A percentile compares a stretch with the other conserved stretches of the same genome.
These are phyloP conservation scores for Tulasnella sp. DNA, from an alignment of 768 basidiomycete genomes.

Conservation along the genomic window DNA sequence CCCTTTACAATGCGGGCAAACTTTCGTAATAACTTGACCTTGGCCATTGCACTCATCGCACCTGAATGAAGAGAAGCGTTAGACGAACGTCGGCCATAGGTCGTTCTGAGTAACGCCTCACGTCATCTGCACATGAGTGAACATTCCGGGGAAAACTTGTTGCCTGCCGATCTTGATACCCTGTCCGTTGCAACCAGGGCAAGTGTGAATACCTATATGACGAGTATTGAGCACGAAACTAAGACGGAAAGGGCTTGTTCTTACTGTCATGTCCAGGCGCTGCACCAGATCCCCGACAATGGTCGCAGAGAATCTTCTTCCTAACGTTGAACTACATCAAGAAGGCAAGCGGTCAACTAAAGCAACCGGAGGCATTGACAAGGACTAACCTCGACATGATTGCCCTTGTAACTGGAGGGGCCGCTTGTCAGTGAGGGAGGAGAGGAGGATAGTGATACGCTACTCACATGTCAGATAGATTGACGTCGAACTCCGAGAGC, in stretches of 20 bases:
- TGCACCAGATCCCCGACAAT: conserved; percentile 94
- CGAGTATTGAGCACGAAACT: conserved; percentile 67
- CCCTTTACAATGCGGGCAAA: conserved; percentile 79
- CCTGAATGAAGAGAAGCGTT: conserved; percentile 28
- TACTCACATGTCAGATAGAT: conserved; percentile 74
- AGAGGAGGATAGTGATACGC: background rate
- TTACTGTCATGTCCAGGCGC: conserved; percentile 85
- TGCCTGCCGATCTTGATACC: conserved; percentile 84
- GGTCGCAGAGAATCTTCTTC: conserved; percentile 90
- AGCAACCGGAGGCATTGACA: conserved; percentile 25
- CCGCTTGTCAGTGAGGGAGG: background rate
- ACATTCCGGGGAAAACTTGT: conserved; percentile 97
- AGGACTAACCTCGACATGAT: conserved; percentile 67
- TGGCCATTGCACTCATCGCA: conserved; percentile 77
- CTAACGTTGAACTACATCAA: conserved; percentile 81
- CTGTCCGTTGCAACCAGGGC: conserved; percentile 73
- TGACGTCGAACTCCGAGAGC: conserved; percentile 78
- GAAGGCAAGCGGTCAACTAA: background rate
- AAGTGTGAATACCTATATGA: conserved; percentile 59
- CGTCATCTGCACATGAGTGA: conserved; percentile 77
- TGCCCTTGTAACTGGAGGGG: conserved; percentile 66
- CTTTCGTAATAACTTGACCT: conserved; percentile 68
- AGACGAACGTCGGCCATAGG: background rate
- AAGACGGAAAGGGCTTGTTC: conserved; percentile 67
- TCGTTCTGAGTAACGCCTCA: conserved; percentile 43